phyloP scores from a whole-genome alignment of 768 basidiomycete genomes.

The Hypsizygus marmoreus region DNA sequence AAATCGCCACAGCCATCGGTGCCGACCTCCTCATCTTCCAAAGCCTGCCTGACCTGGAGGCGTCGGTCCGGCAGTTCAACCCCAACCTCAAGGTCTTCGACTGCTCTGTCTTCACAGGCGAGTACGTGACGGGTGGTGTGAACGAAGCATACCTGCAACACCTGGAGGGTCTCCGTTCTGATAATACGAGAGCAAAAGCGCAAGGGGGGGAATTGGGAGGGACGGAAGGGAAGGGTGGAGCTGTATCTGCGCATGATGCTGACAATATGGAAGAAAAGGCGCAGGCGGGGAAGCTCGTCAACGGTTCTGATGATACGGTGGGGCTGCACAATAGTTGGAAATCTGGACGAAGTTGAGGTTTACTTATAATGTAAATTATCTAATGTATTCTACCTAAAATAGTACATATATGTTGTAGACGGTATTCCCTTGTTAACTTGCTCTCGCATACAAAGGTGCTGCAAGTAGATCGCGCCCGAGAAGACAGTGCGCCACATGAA shows the following conservation, averaged over 20 bases:
- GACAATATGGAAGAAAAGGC: slow-evolving; percentile 22
- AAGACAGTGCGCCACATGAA: no score
- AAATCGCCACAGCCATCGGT: slow-evolving; percentile 81
- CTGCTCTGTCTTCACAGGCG: slow-evolving; percentile 96
- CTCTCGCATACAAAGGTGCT: no score
- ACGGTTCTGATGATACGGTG: slow-evolving; percentile 74
- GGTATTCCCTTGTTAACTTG: no score
- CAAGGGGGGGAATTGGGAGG: slow-evolving; percentile 31
- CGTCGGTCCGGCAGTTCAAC: slow-evolving; percentile 86
- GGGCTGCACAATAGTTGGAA: slow-evolving; percentile 79
- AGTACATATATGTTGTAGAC: slow-evolving; percentile 5
- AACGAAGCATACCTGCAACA: slow-evolving; percentile 77
- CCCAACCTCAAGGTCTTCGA: slow-evolving; percentile 78
- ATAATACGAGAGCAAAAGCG: slow-evolving; percentile 70
- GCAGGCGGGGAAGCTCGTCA: slow-evolving; percentile 46
- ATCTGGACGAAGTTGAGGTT: slow-evolving; percentile 15
- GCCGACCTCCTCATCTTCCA: slow-evolving; percentile 98
- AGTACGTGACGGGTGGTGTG: slow-evolving; percentile 95
- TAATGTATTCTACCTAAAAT: slow-evolving; percentile 10
- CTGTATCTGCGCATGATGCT: slow-evolving; percentile 19
- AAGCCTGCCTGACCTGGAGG: slow-evolving; percentile 82
- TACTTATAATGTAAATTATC: slow-evolving; percentile 12
- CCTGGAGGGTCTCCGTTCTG: slow-evolving; percentile 78
- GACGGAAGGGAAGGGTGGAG: slow-evolving; percentile 35
- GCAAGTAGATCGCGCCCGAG: no score